Evolutionary conservation across 768 basidiomycete species (phyloP), one percentile per base, ranked within the genome.

Genomic region (Lyophyllum semitale): DNA sequence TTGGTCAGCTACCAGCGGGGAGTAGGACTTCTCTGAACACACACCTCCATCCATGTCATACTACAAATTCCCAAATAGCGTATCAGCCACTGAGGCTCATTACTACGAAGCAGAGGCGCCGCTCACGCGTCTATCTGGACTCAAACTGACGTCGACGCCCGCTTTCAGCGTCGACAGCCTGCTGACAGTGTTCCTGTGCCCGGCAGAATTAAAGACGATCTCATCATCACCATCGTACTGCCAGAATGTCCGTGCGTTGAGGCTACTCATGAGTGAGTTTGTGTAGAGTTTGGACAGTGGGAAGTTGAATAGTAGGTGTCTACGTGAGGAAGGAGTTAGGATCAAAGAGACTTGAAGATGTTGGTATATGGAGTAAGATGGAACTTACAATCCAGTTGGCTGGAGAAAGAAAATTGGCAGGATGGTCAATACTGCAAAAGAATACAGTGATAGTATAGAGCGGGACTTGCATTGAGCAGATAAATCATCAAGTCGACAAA

Each of bases 251-350:
- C 72, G 59, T 8, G 69, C 66, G 44, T 76, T 74, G 48, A 76
- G 59, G 32, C 62, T 73, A 43, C 75, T 75, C 71, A 78, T 68
- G 27, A 77, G 63, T 1, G 71, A 71, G 63, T 75, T 77, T 20
- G 73, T 72, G 59, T 75, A 75, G 8, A 78, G 63, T 60, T 77
- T 77, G 38, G 72, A 68, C 15, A 76, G 69, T 7, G 69, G 68
- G 44, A 75, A 67, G 61, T 72, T 73, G 63, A 75, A 73, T 13
- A 71, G 62, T 3, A 77, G 63, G 59, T 77, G 71, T 33, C 74
- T 76, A 54, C 8, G 29, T n/a, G n/a, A 9, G 29, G 5, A 18
- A 15, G 18, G 37, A n/a, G 18, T 18, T 38, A 5, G 11, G 29
- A 30, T 38, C n/a, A n/a, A n/a, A n/a, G n/a, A 38, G 37, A 38